Percentiles rank a stretch among this genome's conserved stretches.
Evolutionary conservation across 257 asterid genomes (phyloP).

Genomic region (Leptodermis oblonga): DNA sequence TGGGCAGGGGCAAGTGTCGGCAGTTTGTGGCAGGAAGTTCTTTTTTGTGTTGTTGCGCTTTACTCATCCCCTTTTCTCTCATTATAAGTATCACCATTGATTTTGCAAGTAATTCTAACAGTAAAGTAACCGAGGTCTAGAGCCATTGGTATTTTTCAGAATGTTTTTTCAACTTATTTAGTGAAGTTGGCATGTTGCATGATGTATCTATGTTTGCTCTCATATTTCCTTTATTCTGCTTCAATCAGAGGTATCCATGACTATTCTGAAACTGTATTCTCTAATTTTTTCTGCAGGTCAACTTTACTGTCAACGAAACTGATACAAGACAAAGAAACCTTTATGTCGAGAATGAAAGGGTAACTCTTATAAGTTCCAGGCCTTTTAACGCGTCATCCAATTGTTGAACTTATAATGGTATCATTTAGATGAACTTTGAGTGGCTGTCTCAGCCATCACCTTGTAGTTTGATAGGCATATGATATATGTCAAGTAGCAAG

Average conservation of each 20-base stretch:
- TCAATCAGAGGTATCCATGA: neutral
- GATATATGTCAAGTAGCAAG: no score
- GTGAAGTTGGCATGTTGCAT: neutral
- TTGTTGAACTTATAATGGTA: neutral
- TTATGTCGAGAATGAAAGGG: constrained; percentile 94
- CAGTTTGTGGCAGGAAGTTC: neutral
- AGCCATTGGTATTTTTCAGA: neutral
- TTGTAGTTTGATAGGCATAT: neutral
- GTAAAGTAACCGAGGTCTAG: no score
- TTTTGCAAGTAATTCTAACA: no score
- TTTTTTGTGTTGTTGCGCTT: neutral
- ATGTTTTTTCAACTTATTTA: neutral
- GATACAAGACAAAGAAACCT: constrained; percentile 88
- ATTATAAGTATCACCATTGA: neutral
- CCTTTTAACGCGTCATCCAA: neutral
- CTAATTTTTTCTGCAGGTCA: constrained; percentile 47
- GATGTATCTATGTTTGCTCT: neutral
- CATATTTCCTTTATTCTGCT: neutral
- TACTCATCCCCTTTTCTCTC: neutral
- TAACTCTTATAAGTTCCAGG: constrained; percentile 22
- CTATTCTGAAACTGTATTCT: neutral
- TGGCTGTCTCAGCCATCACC: neutral
- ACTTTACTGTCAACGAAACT: constrained; percentile 85
- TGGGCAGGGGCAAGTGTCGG: neutral
- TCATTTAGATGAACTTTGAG: neutral